phyloP scores from a whole-genome alignment of 2,329 filamentous ascomycete species.

The Colletotrichum orchidophilum region DNA sequence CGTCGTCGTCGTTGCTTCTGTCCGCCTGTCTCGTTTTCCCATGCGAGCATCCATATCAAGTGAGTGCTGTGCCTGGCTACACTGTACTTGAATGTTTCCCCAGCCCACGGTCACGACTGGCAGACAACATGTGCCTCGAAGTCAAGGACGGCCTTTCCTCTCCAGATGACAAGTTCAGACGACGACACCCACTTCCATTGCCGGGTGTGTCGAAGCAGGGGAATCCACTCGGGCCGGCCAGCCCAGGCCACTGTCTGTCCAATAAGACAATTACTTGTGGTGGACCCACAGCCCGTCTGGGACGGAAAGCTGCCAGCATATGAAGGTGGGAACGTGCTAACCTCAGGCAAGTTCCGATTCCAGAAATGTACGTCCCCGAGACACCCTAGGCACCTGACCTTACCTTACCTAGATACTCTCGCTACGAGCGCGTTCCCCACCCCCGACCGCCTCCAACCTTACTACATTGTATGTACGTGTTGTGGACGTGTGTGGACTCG shows the following conservation, averaged over 20 bases:
- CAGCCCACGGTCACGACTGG: background rate
- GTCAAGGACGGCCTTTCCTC: background rate
- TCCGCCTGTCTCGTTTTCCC: background rate
- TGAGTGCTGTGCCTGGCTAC: conserved; percentile 1
- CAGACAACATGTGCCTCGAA: background rate
- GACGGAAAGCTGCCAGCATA: background rate
- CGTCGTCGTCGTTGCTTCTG: background rate
- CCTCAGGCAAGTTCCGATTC: background rate
- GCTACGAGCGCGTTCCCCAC: background rate
- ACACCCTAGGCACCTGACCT: too few species aligned
- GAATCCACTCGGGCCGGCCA: background rate
- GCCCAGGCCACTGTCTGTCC: background rate
- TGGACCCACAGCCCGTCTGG: background rate
- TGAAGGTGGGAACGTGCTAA: background rate
- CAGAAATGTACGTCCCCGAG: background rate
- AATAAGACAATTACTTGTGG: background rate
- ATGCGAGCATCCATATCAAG: background rate
- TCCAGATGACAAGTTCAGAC: background rate
- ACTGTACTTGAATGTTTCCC: background rate
- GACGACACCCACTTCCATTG: conserved; percentile 12
- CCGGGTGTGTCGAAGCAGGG: background rate
- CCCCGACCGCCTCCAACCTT: conserved; percentile 20
- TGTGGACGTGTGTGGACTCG: background rate
- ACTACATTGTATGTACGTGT: background rate
- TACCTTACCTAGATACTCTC: too few species aligned